Conservation (phyloP, 1,139 yeast genomes). For the Geotrichum candidum region DNA sequence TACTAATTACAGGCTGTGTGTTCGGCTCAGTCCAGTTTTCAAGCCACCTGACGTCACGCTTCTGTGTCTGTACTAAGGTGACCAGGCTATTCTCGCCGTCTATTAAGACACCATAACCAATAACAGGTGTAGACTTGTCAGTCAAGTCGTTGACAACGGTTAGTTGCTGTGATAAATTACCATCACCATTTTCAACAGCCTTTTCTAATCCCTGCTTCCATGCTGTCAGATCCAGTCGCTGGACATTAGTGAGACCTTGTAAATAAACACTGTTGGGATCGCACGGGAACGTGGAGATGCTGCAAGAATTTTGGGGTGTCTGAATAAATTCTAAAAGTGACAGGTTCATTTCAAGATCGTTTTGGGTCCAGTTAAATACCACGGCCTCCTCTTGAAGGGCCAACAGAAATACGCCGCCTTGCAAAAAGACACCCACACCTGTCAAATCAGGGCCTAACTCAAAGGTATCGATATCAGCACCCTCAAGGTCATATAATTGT, state of each 20-base stretch:
- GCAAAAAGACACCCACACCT: conserved; percentile 7
- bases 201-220: not conserved
- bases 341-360: conserved; percentile 2
- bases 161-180: not conserved
- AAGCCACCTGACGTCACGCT: not conserved
- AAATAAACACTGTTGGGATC: not conserved
- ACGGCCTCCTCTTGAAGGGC: conserved; percentile 26
- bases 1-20: not conserved
- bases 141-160: not conserved
- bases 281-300: conserved; percentile 1
- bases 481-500: conserved; percentile 41
- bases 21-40: not conserved
- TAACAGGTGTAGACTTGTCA: not conserved
- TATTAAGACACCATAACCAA: not conserved
- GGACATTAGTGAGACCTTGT: not conserved
- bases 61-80: not conserved
- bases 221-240: conserved; percentile 11
- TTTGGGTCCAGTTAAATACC: conserved; percentile 25
- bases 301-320: not conserved
- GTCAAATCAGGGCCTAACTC: conserved; percentile 26
- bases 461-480: conserved; percentile 33
- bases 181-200: not conserved
- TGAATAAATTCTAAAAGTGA: conserved; percentile 4
- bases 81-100: not conserved
- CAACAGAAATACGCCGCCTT: conserved; percentile 28